phyloP scores from a whole-genome alignment of 2,329 filamentous ascomycete species.

The Ophiostoma sp. region DNA sequence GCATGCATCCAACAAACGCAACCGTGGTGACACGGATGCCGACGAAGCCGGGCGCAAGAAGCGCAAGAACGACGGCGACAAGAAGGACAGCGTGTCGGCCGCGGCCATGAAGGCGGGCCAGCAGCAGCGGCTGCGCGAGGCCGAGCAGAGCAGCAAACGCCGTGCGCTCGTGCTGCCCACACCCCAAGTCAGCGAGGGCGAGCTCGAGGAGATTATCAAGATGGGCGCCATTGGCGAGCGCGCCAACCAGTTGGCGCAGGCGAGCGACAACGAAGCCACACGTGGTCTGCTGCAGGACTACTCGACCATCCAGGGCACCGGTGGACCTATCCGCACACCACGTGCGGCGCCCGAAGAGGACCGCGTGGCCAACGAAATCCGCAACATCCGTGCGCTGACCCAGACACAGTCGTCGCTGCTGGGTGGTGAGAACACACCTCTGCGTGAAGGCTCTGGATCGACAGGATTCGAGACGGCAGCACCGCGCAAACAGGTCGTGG shows the following conservation, averaged over 20 bases:
- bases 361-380: slow-evolving; percentile 92
- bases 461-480: slow-evolving; percentile 86
- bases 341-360: slow-evolving; percentile 91
- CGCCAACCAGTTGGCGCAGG: slow-evolving; percentile 71
- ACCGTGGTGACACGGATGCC: slow-evolving; percentile 77
- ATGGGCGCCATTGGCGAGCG: slow-evolving; percentile 94
- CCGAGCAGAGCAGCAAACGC: slow-evolving; percentile 94
- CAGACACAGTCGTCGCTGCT: slow-evolving; percentile 92
- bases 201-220: slow-evolving; percentile 97
- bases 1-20: slow-evolving; percentile 80
- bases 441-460: slow-evolving; percentile 77
- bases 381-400: slow-evolving; percentile 87
- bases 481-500: slow-evolving; percentile 74
- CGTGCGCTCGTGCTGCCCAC: slow-evolving; percentile 78
- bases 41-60: slow-evolving; percentile 54
- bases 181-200: slow-evolving; percentile 88
- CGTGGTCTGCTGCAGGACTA: slow-evolving; percentile 87
- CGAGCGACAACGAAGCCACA: slow-evolving; percentile 81
- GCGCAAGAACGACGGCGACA: slow-evolving; percentile 84
- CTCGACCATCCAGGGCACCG: slow-evolving; percentile 71
- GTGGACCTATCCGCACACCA: slow-evolving; percentile 82
- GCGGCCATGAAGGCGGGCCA: slow-evolving; percentile 91
- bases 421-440: slow-evolving; percentile 88
- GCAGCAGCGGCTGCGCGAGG: slow-evolving; percentile 90
- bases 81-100: slow-evolving; percentile 73